Evolutionary conservation across 1,284 basidiomycete genomes (phyloP).

Genomic region (Pseudozyma tsukubaensis): DNA sequence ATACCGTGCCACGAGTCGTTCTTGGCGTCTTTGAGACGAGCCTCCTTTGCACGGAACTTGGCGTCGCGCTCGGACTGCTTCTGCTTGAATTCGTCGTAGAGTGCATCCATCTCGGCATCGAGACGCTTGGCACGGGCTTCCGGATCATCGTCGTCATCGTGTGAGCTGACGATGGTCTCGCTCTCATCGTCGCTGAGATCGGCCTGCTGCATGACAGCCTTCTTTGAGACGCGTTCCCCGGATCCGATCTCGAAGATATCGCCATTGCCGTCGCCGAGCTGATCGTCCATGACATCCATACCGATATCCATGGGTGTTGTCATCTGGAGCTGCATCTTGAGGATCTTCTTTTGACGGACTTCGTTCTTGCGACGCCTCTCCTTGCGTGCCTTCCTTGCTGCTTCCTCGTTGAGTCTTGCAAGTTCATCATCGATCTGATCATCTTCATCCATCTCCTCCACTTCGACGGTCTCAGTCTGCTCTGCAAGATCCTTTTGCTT

Average conservation of each 20-base stretch:
- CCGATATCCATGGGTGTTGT: constrained; percentile 94
- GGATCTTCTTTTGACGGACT: constrained; percentile 84
- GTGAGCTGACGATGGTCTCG: constrained; percentile 73
- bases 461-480: constrained; percentile 72
- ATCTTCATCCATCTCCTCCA: constrained; percentile 73
- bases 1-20: constrained; percentile 67
- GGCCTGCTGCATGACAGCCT: constrained; percentile 66
- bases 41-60: constrained; percentile 88
- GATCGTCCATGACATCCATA: constrained; percentile 74
- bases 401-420: constrained; percentile 84
- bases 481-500: constrained; percentile 49
- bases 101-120: constrained; percentile 85
- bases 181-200: constrained; percentile 71
- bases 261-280: constrained; percentile 53
- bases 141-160: constrained; percentile 74
- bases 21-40: constrained; percentile 78
- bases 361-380: constrained; percentile 90
- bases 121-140: constrained; percentile 72
- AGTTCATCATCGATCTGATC: constrained; percentile 80
- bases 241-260: constrained; percentile 62
- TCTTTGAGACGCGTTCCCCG: constrained; percentile 40
- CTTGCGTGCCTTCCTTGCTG: constrained; percentile 79
- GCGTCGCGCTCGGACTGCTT: constrained; percentile 85
- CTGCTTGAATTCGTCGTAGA: constrained; percentile 89
- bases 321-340: constrained; percentile 97